Evolutionary conservation across 2,329 filamentous ascomycete species (phyloP).

Genomic region (Macrophomina phaseolina): DNA sequence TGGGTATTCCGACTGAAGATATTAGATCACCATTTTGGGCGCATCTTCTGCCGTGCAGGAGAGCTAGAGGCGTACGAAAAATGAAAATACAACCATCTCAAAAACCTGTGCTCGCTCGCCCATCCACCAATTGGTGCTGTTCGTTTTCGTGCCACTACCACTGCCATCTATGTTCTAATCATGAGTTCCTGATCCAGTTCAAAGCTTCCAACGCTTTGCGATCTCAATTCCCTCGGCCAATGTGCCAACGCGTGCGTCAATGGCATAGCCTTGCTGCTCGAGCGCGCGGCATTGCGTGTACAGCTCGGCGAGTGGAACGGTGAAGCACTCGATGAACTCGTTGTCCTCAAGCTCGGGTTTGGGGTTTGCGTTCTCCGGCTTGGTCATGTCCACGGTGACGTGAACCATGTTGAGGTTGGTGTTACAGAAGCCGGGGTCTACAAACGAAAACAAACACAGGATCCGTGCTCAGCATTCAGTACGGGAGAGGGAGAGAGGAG

Average conservation of each 20-base stretch:
- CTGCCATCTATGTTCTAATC: neutral
- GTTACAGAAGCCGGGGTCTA: conserved; percentile 51
- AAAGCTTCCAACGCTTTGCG: conserved; percentile 59
- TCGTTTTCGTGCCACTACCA: neutral
- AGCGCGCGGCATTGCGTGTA: conserved; percentile 71
- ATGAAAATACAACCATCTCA: neutral
- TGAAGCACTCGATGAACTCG: conserved; percentile 83
- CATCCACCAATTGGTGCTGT: neutral
- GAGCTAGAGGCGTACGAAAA: neutral
- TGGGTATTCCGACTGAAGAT: conserved; percentile 6
- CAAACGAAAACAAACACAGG: too few species aligned
- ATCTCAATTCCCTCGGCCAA: conserved; percentile 79
- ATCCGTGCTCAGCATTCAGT: too few species aligned
- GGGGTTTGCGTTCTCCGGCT: conserved; percentile 70
- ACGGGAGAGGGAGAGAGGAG: too few species aligned
- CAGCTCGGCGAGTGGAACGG: conserved; percentile 66
- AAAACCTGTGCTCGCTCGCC: neutral
- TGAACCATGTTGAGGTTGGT: conserved; percentile 68
- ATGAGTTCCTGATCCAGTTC: neutral
- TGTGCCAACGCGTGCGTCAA: conserved; percentile 79
- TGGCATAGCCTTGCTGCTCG: conserved; percentile 74
- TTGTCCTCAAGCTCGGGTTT: conserved; percentile 75
- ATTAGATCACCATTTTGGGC: neutral
- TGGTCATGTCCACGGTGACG: conserved; percentile 71
- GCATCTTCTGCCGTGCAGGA: conserved; percentile 3